Evolutionary conservation across 108 stramenopile genomes (phyloP).

Genomic region (Schizochytrium sp.): DNA sequence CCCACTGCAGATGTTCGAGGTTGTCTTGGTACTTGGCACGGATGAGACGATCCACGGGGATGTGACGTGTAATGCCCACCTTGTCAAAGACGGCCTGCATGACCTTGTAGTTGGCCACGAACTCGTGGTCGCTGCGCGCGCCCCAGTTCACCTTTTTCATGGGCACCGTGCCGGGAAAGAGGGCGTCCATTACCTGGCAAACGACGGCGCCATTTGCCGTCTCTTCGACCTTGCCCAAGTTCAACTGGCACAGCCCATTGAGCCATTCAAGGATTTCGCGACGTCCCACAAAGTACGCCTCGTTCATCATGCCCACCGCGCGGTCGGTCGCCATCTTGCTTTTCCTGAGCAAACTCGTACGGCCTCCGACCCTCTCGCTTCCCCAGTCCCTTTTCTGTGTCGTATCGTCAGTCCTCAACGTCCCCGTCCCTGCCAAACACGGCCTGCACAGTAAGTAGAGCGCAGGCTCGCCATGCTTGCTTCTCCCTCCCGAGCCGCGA

Average conservation of each 20-base stretch:
- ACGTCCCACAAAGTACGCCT: conserved; percentile 91
- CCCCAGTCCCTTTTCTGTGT: too few relatives aligned
- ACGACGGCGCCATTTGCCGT: conserved; percentile 88
- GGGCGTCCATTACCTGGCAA: conserved; percentile 84
- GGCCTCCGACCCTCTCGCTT: too few relatives aligned
- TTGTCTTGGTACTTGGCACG: conserved; percentile 93
- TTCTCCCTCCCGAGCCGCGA: too few relatives aligned
- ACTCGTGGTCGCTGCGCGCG: conserved; percentile 74
- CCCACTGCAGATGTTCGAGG: conserved; percentile 97
- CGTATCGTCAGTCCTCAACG: too few relatives aligned
- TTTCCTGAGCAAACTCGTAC: too few relatives aligned
- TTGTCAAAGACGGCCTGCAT: conserved; percentile 77
- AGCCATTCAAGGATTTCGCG: conserved; percentile 86
- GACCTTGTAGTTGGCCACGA: conserved; percentile 88
- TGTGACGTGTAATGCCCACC: not conserved
- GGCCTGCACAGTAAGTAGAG: too few relatives aligned
- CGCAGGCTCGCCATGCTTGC: too few relatives aligned
- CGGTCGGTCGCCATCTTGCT: not conserved
- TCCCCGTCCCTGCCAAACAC: too few relatives aligned
- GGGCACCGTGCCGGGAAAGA: conserved; percentile 79
- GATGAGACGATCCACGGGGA: conserved; percentile 68
- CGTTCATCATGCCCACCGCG: conserved; percentile 85
- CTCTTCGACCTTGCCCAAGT: conserved; percentile 88
- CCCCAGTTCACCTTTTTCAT: conserved; percentile 88
- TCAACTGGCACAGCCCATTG: conserved; percentile 73